Evolutionary conservation across 108 stramenopile species (phyloP).

Genomic region (Pseudonitzschia multiseries): DNA sequence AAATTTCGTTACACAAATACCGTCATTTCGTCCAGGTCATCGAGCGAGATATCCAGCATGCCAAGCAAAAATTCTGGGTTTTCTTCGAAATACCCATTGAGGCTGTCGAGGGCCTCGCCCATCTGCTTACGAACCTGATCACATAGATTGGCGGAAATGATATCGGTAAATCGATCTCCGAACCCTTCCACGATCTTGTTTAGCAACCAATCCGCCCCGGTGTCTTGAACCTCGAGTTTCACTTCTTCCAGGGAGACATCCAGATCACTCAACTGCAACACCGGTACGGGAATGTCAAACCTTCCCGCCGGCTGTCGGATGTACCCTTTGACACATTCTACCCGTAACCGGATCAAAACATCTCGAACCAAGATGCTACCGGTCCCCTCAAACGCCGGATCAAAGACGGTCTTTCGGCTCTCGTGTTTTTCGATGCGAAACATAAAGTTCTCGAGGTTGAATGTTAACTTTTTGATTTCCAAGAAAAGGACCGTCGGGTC

Average conservation of each 20-base stretch:
- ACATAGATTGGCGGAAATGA: constrained; percentile 68
- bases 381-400: constrained; percentile 82
- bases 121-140: constrained; percentile 70
- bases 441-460: constrained; percentile 64
- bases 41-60: constrained; percentile 68
- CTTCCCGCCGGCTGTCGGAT: constrained; percentile 33
- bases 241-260: constrained; percentile 66
- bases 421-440: constrained; percentile 80
- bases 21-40: constrained; percentile 71
- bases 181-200: constrained; percentile 78
- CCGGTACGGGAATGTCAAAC: constrained; percentile 39
- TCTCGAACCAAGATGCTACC: constrained; percentile 65
- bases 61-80: constrained; percentile 73
- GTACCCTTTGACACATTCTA: constrained; percentile 69
- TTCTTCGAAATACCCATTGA: constrained; percentile 70
- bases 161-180: constrained; percentile 59
- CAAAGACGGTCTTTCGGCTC: constrained; percentile 57
- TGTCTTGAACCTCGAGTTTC: constrained; percentile 60
- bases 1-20: not conserved
- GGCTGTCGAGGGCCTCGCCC: constrained; percentile 53
- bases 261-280: constrained; percentile 60
- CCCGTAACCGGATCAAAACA: constrained; percentile 70
- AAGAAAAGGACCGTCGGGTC: constrained; percentile 79
- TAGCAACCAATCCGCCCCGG: constrained; percentile 74
- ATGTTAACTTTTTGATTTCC: constrained; percentile 75